Evolutionary conservation across 805 yeast genomes (phyloP).

Genomic region (Candida railenensis): DNA sequence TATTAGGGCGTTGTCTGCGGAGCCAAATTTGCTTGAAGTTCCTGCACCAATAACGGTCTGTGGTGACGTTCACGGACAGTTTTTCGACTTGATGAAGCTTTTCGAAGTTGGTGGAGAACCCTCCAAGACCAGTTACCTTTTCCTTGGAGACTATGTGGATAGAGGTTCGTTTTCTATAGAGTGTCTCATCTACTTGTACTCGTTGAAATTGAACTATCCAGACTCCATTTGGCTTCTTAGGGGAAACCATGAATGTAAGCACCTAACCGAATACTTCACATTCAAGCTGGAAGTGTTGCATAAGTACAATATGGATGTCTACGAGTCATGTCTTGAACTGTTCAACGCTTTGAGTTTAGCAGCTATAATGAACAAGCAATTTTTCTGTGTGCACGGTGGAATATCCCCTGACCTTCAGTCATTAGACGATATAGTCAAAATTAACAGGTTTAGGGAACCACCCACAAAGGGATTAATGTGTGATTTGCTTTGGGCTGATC

Average conservation of each 20-base stretch:
- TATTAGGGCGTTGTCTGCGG: constrained; percentile 57
- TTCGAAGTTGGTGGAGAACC: constrained; percentile 96
- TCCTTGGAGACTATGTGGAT: constrained; percentile 94
- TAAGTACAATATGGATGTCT: constrained; percentile 66
- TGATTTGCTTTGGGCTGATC: constrained; percentile 95
- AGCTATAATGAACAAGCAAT: constrained; percentile 90
- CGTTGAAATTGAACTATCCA: constrained; percentile 77
- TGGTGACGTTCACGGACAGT: constrained; percentile 98
- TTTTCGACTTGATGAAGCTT: constrained; percentile 81
- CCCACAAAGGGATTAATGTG: constrained; percentile 94
- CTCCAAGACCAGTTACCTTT: constrained; percentile 67
- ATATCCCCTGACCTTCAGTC: constrained; percentile 79
- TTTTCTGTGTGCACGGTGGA: constrained; percentile 96
- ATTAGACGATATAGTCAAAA: constrained; percentile 62
- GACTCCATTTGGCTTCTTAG: constrained; percentile 75
- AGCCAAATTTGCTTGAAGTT: constrained; percentile 76
- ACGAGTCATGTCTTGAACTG: constrained; percentile 71
- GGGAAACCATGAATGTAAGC: constrained; percentile 95
- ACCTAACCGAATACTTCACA: constrained; percentile 90
- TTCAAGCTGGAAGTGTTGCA: constrained; percentile 87
- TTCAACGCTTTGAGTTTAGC: constrained; percentile 89
- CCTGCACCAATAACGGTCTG: constrained; percentile 95
- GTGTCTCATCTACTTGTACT: constrained; percentile 69
- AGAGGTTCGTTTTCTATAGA: constrained; percentile 91
- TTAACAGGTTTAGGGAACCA: constrained; percentile 86